Percentiles rank a stretch among this genome's conserved stretches.
phyloP scores from a whole-genome alignment of 1,284 basidiomycete species.

The Puccinia polysora region DNA sequence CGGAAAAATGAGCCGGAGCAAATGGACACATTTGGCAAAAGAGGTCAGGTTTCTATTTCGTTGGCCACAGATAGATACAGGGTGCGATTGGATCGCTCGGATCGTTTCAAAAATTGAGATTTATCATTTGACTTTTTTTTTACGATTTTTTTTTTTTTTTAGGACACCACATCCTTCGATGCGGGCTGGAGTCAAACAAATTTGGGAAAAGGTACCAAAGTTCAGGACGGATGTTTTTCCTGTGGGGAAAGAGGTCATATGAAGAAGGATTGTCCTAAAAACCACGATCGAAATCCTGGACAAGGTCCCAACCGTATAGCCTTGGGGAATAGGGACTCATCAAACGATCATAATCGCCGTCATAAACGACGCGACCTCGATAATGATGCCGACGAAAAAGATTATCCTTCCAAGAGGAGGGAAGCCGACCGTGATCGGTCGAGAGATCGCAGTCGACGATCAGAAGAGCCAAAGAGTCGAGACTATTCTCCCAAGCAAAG shows the following conservation, averaged over 20 bases:
- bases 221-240: slow-evolving; percentile 20
- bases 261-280: slow-evolving; percentile 25
- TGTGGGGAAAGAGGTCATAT: slow-evolving; percentile 28
- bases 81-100: too few species aligned
- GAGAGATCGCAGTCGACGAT: too few species aligned
- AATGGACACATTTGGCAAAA: slow-evolving; percentile 46
- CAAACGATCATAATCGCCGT: neutral
- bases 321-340: neutral
- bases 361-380: slow-evolving; percentile 4
- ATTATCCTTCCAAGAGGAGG: slow-evolving; percentile 36
- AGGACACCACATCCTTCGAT: slow-evolving; percentile 36
- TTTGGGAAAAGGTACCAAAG: neutral
- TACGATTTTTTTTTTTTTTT: neutral
- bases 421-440: neutral
- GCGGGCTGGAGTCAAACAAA: slow-evolving; percentile 34
- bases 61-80: too few species aligned
- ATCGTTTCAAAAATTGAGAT: neutral
- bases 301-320: slow-evolving; percentile 12
- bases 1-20: slow-evolving; percentile 83
- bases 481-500: neutral
- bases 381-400: neutral
- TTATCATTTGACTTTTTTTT: neutral
- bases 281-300: neutral
- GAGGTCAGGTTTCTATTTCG: too few species aligned
- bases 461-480: neutral